These are phyloP conservation scores for Rhytidhysteron rufulum DNA, from an alignment of 2,329 filamentous ascomycete genomes.

Conservation along the genomic window DNA sequence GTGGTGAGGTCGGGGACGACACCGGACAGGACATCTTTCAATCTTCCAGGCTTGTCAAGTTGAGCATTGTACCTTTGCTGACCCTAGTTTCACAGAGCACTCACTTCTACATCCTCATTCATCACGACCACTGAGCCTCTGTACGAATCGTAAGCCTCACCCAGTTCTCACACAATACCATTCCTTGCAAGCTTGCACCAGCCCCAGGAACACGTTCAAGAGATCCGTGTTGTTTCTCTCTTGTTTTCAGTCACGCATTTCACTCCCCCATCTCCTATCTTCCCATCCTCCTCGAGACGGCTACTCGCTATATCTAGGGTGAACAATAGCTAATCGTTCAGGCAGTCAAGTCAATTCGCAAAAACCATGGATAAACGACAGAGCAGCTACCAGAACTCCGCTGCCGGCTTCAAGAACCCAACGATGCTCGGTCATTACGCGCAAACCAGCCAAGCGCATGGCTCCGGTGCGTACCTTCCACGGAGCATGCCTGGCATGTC, in stretches of 20 bases:
- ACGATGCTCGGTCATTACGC: slow-evolving; percentile 27
- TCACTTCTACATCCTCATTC: slow-evolving; percentile 4
- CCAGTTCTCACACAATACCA: neutral
- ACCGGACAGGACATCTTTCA: too few relatives aligned
- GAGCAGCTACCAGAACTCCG: slow-evolving; percentile 22
- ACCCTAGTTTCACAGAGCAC: too few relatives aligned
- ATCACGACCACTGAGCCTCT: neutral
- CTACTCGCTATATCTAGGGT: neutral
- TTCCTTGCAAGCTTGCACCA: neutral
- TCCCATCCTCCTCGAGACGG: neutral
- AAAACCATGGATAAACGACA: slow-evolving; percentile 31
- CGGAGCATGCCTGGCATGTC: slow-evolving; percentile 30
- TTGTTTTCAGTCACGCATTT: neutral
- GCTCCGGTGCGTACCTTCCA: slow-evolving; percentile 29
- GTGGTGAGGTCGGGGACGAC: too few relatives aligned
- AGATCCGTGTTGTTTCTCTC: too few relatives aligned
- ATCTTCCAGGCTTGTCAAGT: too few relatives aligned
- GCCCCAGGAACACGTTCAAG: neutral
- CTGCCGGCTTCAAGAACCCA: slow-evolving; percentile 28
- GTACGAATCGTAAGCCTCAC: slow-evolving; percentile 5
- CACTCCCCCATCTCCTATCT: neutral
- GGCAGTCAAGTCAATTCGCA: slow-evolving; percentile 5
- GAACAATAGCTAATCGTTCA: slow-evolving; percentile 2
- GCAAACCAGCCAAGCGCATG: slow-evolving; percentile 24
- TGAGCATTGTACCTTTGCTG: too few relatives aligned